These are phyloP conservation scores for Leccinum pachyderme DNA, from an alignment of 1,284 basidiomycete species.

Conservation along the genomic window DNA sequence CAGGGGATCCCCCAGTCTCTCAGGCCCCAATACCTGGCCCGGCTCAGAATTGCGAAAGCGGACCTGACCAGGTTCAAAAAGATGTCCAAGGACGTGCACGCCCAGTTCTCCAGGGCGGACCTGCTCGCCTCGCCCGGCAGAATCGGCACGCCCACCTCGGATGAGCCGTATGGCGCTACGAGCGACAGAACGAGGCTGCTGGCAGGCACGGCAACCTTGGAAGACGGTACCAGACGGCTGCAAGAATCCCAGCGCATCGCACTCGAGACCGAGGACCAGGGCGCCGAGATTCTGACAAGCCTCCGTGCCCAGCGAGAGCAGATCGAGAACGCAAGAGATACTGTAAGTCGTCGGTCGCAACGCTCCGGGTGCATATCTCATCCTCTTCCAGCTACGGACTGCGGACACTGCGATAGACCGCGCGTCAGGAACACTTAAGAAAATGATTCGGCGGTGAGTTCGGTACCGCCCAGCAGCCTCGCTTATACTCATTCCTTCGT, in stretches of 20 bases:
- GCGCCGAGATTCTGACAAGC: conserved; percentile 88
- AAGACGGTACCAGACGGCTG: conserved; percentile 78
- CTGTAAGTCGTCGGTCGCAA: conserved; percentile 47
- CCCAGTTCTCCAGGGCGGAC: conserved; percentile 57
- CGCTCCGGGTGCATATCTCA: conserved; percentile 7
- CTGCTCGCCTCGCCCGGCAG: conserved; percentile 52
- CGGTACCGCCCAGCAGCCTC: conserved; percentile 1
- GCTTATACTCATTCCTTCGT: conserved; percentile 26
- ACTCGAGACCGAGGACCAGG: conserved; percentile 94
- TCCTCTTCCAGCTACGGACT: conserved; percentile 51
- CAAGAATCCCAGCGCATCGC: conserved; percentile 92
- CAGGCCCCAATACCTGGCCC: conserved; percentile 68
- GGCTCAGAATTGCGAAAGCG: conserved; percentile 70
- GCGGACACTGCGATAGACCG: conserved; percentile 72
- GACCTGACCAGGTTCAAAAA: conserved; percentile 79
- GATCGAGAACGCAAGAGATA: conserved; percentile 91
- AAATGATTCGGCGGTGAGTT: conserved; percentile 73
- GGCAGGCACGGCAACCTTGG: conserved; percentile 69
- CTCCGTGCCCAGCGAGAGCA: conserved; percentile 90
- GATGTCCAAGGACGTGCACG: conserved; percentile 63
- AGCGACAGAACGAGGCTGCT: conserved; percentile 79
- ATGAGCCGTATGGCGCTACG: conserved; percentile 72
- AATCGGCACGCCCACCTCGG: conserved; percentile 54
- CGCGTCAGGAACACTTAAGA: conserved; percentile 70
- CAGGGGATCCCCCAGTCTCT: conserved; percentile 90